Evolutionary conservation across 1,139 yeast genomes (phyloP).

Genomic region (Yamadazyma dushanensis): DNA sequence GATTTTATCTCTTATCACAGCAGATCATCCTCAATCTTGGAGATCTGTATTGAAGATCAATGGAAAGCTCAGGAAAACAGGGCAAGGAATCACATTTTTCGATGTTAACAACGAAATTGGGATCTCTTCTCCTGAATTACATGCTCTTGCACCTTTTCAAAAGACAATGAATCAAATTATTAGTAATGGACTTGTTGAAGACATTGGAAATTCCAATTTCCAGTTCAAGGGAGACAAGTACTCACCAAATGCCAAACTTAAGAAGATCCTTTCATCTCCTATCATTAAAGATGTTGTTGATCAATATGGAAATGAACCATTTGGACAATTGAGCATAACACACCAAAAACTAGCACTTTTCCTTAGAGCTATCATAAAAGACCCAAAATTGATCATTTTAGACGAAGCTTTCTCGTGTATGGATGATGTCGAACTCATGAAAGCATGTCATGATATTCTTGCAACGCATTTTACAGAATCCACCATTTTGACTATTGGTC

Average conservation of each 20-base stretch:
- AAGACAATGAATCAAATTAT: slow-evolving; percentile 57
- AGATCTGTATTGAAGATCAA: slow-evolving; percentile 62
- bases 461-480: slow-evolving; percentile 53
- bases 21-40: slow-evolving; percentile 98
- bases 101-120: slow-evolving; percentile 81
- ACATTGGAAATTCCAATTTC: slow-evolving; percentile 59
- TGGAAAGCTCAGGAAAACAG: slow-evolving; percentile 71
- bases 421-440: slow-evolving; percentile 63
- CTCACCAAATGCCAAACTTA: slow-evolving; percentile 9
- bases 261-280: slow-evolving; percentile 18
- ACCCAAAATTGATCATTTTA: slow-evolving; percentile 74
- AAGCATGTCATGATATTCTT: slow-evolving; percentile 65
- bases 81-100: slow-evolving; percentile 68
- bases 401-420: slow-evolving; percentile 95
- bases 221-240: slow-evolving; percentile 19
- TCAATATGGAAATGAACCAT: slow-evolving; percentile 32
- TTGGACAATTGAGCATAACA: slow-evolving; percentile 61
- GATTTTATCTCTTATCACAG: slow-evolving; percentile 74
- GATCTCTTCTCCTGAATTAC: slow-evolving; percentile 88
- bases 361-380: slow-evolving; percentile 70
- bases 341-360: slow-evolving; percentile 80
- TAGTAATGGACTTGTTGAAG: slow-evolving; percentile 63
- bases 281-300: slow-evolving; percentile 30
- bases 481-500: slow-evolving; percentile 78
- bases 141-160: slow-evolving; percentile 69